These are phyloP conservation scores for Pseudomassariella vexata DNA, from an alignment of 2,329 filamentous ascomycete genomes.

Conservation along the genomic window DNA sequence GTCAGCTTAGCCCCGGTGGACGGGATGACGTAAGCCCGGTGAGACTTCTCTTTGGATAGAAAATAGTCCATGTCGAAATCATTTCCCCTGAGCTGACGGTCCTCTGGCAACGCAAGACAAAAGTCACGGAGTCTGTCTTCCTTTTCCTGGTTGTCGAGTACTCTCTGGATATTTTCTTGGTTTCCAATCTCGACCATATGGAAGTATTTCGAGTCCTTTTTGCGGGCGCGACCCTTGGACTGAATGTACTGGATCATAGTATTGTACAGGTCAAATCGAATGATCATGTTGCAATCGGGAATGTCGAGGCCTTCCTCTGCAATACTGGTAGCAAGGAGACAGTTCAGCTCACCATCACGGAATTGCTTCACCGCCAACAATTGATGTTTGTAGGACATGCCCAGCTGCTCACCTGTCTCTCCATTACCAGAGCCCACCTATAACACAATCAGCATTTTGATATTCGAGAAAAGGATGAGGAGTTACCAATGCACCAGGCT, in stretches of 20 bases:
- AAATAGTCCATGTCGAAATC: slow-evolving; percentile 52
- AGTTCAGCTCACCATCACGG: slow-evolving; percentile 52
- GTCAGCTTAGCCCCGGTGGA: slow-evolving; percentile 73
- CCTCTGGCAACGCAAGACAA: slow-evolving; percentile 67
- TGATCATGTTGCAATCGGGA: slow-evolving; percentile 60
- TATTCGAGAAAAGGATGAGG: neutral
- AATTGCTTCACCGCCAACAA: slow-evolving; percentile 65
- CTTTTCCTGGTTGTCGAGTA: slow-evolving; percentile 55
- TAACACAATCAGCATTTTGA: slow-evolving; percentile 11
- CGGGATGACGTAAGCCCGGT: slow-evolving; percentile 54
- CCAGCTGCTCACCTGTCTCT: slow-evolving; percentile 39
- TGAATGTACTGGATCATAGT: slow-evolving; percentile 96
- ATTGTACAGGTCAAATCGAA: slow-evolving; percentile 78
- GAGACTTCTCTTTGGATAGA: slow-evolving; percentile 40
- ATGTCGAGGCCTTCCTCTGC: slow-evolving; percentile 65
- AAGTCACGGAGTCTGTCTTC: slow-evolving; percentile 66
- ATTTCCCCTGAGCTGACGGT: slow-evolving; percentile 61
- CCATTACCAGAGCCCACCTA: slow-evolving; percentile 37
- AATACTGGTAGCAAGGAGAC: slow-evolving; percentile 61
- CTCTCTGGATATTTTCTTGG: slow-evolving; percentile 45
- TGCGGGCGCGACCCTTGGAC: slow-evolving; percentile 80
- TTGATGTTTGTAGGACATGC: slow-evolving; percentile 66
- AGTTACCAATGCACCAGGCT: slow-evolving; percentile 49
- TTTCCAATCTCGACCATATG: slow-evolving; percentile 79
- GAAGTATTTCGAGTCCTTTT: slow-evolving; percentile 70